Base-by-base conservation (phyloP, 2,329 filamentous ascomycete genomes). In the Cercospora citrullina region DNA sequence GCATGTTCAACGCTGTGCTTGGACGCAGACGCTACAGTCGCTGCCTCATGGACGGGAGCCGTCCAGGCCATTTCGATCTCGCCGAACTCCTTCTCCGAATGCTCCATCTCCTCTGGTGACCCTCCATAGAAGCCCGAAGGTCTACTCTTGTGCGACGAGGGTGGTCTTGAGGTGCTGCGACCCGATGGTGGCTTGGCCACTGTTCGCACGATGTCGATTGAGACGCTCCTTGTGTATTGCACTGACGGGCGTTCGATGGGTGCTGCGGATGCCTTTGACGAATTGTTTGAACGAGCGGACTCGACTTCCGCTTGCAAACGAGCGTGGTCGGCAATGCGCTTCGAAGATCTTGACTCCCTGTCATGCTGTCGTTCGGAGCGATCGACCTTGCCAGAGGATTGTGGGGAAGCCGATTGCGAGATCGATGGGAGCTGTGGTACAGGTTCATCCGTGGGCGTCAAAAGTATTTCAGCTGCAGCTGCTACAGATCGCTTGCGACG, bases 391-490 rank as follows among this genome's bases (percentile, higher is more conserved):
- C n/a, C 26, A 21, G 31, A 63, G 5, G 26, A n/a, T 31, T 21
- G 60, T 12, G 30, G n/a, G 18, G 28, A 63, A 36, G 21, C 8
- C 30, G 18, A 30, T 18, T 57, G 61, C n/a, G 61, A 31, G 5
- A n/a, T 48, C 18, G n/a, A 4, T 18, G 61, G 48, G 45, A 18
- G 18, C 10, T 63, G 61, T 55, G 45, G 45, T 36, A 55, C 30
- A 14, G 5, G 28, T 26, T 30, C 30, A 9, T 36, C 61, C 1
- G 33, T 31, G 28, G 61, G 61, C 42, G 72, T 73, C 72, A 77
- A 74, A n/a, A 74, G 14, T 1, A 61, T 68, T 33, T 70, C 64
- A 9, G 65, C 66, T 31, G 67, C 67, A 31, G 66, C 55, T 31
- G 36, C 60, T 14, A 62, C 66, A 30, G 62, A 39, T 60, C 61